Conservation (phyloP, 495 filamentous ascomycete genomes). For the Polyplosphaeria fusca region DNA sequence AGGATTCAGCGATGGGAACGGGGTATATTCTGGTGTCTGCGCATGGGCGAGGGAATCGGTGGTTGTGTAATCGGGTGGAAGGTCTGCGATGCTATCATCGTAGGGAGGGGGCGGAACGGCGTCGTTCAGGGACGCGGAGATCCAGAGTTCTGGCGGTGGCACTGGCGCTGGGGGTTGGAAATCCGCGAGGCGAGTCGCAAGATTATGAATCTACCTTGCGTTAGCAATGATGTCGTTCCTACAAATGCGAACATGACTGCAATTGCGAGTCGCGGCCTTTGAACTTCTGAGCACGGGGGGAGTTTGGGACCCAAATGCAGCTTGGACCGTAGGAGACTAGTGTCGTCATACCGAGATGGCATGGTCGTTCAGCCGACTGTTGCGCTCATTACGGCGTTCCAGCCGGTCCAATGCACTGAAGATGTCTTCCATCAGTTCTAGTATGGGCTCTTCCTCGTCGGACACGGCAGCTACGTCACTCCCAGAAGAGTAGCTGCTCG, state of each 20-base stretch:
- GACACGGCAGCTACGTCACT: slow-evolving; percentile 3
- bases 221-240: slow-evolving; percentile 5
- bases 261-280: neutral
- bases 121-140: slow-evolving; percentile 2
- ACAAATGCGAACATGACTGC: neutral
- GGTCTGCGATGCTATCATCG: slow-evolving; percentile 36
- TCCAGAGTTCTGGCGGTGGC: slow-evolving; percentile 21
- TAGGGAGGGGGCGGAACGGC: slow-evolving; percentile 33
- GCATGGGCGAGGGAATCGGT: slow-evolving; percentile 37
- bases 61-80: slow-evolving; percentile 40
- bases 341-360: slow-evolving; percentile 29
- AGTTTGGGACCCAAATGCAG: neutral
- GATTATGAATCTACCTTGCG: slow-evolving; percentile 26
- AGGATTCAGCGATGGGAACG: slow-evolving; percentile 28
- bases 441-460: slow-evolving; percentile 16
- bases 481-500: slow-evolving; percentile 13
- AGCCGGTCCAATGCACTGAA: slow-evolving; percentile 21
- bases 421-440: slow-evolving; percentile 25
- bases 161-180: slow-evolving; percentile 21
- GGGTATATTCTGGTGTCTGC: slow-evolving; percentile 25
- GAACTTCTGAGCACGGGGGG: neutral
- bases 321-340: slow-evolving; percentile 16
- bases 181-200: slow-evolving; percentile 18
- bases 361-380: slow-evolving; percentile 1
- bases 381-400: slow-evolving; percentile 6